Conservation (phyloP, 768 basidiomycete genomes). For the Ramaria rubella region DNA sequence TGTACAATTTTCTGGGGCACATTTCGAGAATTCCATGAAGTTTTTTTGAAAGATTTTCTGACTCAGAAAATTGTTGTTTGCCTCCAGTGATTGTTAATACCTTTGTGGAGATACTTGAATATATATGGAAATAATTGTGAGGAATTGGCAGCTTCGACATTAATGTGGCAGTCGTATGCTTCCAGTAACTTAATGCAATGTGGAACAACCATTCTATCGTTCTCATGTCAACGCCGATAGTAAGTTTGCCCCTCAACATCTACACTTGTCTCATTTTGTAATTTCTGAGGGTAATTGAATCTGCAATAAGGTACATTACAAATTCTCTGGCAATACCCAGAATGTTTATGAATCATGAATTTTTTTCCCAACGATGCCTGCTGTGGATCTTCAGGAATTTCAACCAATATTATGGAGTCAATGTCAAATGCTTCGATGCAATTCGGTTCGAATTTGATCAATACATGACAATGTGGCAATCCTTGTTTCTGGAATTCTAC, state of each 20-base stretch:
- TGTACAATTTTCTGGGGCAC: too few relatives aligned
- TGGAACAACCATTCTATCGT: conserved; percentile 27
- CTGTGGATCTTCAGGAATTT: conserved; percentile 24
- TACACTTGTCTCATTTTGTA: conserved; percentile 20
- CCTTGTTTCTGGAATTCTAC: conserved; percentile 39
- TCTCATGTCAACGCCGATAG: conserved; percentile 20
- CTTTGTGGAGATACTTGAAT: conserved; percentile 37
- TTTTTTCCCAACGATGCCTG: too few relatives aligned
- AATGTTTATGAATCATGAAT: conserved; percentile 33
- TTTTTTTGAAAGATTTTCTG: too few relatives aligned
- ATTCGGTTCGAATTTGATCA: conserved; percentile 25
- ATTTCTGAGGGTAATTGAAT: conserved; percentile 18
- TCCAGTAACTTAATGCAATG: conserved; percentile 22
- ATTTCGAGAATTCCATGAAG: too few relatives aligned
- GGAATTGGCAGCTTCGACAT: conserved; percentile 27
- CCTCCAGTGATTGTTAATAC: too few relatives aligned
- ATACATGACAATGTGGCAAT: conserved; percentile 36
- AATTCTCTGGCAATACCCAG: conserved; percentile 25
- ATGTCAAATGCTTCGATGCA: conserved; percentile 23
- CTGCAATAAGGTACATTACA: conserved; percentile 18
- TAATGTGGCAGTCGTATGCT: conserved; percentile 31
- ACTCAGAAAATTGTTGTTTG: too few relatives aligned
- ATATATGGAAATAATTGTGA: conserved; percentile 33
- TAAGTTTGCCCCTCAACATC: conserved; percentile 23
- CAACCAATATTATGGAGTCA: conserved; percentile 28